Base-by-base conservation (phyloP, 1,284 basidiomycete species). In the Lignosus rhinocerotis region DNA sequence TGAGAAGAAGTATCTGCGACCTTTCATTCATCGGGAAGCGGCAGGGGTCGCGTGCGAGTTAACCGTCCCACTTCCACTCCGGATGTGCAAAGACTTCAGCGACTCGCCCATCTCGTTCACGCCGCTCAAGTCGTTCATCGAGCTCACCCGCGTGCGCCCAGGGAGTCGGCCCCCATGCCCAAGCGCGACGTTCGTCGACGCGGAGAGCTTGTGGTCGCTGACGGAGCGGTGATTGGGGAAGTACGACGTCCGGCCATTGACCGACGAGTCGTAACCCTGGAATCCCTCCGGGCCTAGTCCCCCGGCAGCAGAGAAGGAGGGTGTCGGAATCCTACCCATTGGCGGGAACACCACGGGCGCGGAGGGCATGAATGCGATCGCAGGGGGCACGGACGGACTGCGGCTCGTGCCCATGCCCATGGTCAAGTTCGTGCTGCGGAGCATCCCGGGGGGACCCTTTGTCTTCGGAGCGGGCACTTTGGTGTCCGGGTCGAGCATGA, bases 401-500 rank as follows among this genome's bases (percentile, higher is more conserved):
- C 64, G 50, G 51, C 54, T 68, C 30, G 62, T 39, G 36, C 14
- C 14, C 36, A 39, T 39, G 36, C 36, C n/a, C 36, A 39, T 39
- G 25, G 25, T 25, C 25, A 25, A 4, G 36, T 39, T 39, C 36
- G 11, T 44, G 43, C 62, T 63, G 39, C 66, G 60, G 17, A 62
- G 51, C 55, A 67, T 56, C 10, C 54, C 52, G 38, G 55, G 58
- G 14, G 51, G 51, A 10, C 51, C 52, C 45, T 67, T 62, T 34
- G 52, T 50, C 43, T 67, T 62, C 41, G 66, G 67, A 1, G 61
- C 38, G 16, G 73, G 74, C 3, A 67, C 52, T 55, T 67, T 66
- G 16, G 74, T 76, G 44, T 72, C 70, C 16, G 82, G 83, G 55
- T 86, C 83, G 12, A 89, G 70, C 46, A 91, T 78, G 61, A 82